These are phyloP conservation scores for Gossypium mustelinum DNA, from an alignment of 345 rosid species.

Conservation along the genomic window DNA sequence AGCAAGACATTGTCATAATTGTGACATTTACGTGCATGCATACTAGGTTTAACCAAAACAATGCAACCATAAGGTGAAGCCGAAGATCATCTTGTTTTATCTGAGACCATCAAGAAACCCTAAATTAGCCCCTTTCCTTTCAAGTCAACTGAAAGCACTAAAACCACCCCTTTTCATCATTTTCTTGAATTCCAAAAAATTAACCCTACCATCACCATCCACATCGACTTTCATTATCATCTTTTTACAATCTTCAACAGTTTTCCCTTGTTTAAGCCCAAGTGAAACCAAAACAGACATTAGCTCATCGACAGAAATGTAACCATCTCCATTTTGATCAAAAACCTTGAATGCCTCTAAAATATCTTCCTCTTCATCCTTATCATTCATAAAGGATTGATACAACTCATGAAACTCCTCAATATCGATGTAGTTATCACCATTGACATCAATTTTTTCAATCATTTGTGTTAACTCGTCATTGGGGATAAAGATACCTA, in stretches of 20 bases:
- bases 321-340: conserved; percentile 82
- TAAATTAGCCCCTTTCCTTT: not conserved
- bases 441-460: conserved; percentile 43
- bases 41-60: too few relatives aligned
- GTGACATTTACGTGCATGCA: too few relatives aligned
- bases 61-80: too few relatives aligned
- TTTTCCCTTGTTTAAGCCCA: conserved; percentile 73
- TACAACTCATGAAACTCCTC: conserved; percentile 70
- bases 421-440: conserved; percentile 56
- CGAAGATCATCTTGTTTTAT: not conserved
- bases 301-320: conserved; percentile 71
- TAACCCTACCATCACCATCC: conserved; percentile 82
- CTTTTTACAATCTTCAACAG: conserved; percentile 60
- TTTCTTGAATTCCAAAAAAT: conserved; percentile 45
- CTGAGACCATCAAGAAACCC: not conserved
- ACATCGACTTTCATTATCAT: conserved; percentile 78
- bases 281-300: conserved; percentile 60
- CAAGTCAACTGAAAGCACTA: conserved; percentile 26
- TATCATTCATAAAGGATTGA: conserved; percentile 46
- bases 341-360: conserved; percentile 81
- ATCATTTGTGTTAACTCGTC: conserved; percentile 53
- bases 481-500: conserved; percentile 65
- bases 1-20: too few relatives aligned
- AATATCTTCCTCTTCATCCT: conserved; percentile 66
- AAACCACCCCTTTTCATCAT: conserved; percentile 55